Percentiles rank a stretch among this genome's conserved stretches.
Evolutionary conservation across 495 filamentous ascomycete genomes (phyloP).

Genomic region (Penicillium riverlandense): DNA sequence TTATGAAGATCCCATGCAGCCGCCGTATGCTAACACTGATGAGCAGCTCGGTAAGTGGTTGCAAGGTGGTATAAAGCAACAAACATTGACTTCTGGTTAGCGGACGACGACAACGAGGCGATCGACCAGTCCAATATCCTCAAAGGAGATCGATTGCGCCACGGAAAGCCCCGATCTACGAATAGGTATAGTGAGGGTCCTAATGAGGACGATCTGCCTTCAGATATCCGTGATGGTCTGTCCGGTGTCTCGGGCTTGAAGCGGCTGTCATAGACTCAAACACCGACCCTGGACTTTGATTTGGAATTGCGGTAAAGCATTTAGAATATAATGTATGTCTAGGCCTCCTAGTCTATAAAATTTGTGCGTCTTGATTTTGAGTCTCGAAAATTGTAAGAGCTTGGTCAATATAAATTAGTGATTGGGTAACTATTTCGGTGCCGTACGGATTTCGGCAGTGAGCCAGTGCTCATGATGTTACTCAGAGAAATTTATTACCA

Average conservation of each 20-base stretch:
- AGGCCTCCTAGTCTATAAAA: too few relatives aligned
- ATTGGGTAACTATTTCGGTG: too few relatives aligned
- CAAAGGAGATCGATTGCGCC: slow-evolving; percentile 17
- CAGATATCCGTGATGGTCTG: not conserved
- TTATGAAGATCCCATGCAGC: slow-evolving; percentile 4
- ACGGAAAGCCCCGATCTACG: slow-evolving; percentile 16
- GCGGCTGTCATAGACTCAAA: not conserved
- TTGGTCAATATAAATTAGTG: too few relatives aligned
- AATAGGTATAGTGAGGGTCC: slow-evolving; percentile 23
- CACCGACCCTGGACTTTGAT: not conserved
- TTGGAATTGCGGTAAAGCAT: not conserved
- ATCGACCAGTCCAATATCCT: slow-evolving; percentile 11
- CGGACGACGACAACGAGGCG: not conserved
- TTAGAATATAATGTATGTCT: too few relatives aligned
- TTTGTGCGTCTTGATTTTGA: too few relatives aligned
- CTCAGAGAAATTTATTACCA: too few relatives aligned
- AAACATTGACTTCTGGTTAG: not conserved
- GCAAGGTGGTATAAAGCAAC: not conserved
- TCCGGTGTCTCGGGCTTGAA: not conserved
- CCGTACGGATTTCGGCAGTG: too few relatives aligned
- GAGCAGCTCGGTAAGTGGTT: not conserved
- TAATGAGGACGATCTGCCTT: slow-evolving; percentile 21
- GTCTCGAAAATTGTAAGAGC: too few relatives aligned
- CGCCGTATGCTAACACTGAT: not conserved
- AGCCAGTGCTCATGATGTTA: too few relatives aligned